These are phyloP conservation scores for Erigeron philadelphicus DNA, from an alignment of 140 eudicot species.

Conservation along the genomic window DNA sequence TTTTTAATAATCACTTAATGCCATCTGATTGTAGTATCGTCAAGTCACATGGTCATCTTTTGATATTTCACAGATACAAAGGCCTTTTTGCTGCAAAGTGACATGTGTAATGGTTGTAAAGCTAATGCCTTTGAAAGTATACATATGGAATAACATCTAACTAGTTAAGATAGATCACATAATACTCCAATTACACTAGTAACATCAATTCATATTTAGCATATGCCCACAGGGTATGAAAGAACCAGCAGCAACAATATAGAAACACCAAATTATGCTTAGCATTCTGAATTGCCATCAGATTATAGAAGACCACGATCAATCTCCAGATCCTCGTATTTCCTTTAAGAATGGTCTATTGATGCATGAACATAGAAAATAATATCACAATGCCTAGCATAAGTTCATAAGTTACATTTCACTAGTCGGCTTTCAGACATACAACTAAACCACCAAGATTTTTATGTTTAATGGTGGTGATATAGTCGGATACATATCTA, in stretches of 20 bases:
- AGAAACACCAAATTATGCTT: no score
- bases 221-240: slow-evolving; percentile 9
- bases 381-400: not conserved
- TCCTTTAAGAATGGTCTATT: not conserved
- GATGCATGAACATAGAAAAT: no score
- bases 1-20: not conserved
- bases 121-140: slow-evolving; percentile 3
- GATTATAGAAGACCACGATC: not conserved
- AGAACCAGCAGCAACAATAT: no score
- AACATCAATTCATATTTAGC: slow-evolving; percentile 13
- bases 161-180: not conserved
- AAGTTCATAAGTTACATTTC: slow-evolving; percentile 4
- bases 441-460: no score
- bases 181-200: not conserved
- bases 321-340: slow-evolving; percentile 7
- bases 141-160: slow-evolving; percentile 5
- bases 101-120: slow-evolving; percentile 3
- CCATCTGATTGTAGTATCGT: not conserved
- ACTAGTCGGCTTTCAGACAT: no score
- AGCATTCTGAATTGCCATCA: no score
- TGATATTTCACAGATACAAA: not conserved
- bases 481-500: no score
- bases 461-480: no score
- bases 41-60: slow-evolving; percentile 4
- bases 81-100: not conserved